These are phyloP conservation scores for Botrytis sinoallii DNA, from an alignment of 2,329 filamentous ascomycete species.

Conservation along the genomic window DNA sequence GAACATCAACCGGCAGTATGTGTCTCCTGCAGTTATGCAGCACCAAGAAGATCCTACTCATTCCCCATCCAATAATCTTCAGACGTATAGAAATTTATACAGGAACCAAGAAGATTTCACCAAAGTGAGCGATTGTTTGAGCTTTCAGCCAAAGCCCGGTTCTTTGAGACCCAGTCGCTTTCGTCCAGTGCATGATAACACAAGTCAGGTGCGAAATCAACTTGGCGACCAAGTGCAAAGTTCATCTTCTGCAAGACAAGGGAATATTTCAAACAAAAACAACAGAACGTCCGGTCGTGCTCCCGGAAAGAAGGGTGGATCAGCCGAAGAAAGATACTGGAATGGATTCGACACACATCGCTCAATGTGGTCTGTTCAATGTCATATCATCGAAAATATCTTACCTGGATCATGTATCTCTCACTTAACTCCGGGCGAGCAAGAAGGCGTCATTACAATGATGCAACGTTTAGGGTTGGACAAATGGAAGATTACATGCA, in stretches of 20 bases:
- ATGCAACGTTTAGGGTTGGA: background rate
- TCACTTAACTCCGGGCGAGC: background rate
- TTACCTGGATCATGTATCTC: background rate
- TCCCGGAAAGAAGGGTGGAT: background rate
- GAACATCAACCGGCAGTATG: background rate
- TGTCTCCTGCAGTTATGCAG: background rate
- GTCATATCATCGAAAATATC: background rate
- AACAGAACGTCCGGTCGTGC: no score
- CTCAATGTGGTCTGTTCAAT: background rate
- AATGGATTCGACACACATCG: background rate
- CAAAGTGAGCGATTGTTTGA: background rate
- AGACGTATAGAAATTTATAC: background rate
- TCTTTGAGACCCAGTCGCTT: background rate
- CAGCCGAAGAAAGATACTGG: background rate
- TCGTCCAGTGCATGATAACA: background rate
- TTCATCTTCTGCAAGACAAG: background rate
- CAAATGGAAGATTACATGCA: background rate
- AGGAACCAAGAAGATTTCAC: background rate
- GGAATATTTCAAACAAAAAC: background rate
- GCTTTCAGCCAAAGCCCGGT: background rate
- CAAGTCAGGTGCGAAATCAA: background rate
- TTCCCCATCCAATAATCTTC: background rate
- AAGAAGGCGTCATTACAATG: background rate
- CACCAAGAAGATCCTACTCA: background rate
- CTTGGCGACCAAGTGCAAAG: background rate